These are phyloP conservation scores for Hexamita inflata DNA, from an alignment of 208 protist genomes.

Conservation along the genomic window DNA sequence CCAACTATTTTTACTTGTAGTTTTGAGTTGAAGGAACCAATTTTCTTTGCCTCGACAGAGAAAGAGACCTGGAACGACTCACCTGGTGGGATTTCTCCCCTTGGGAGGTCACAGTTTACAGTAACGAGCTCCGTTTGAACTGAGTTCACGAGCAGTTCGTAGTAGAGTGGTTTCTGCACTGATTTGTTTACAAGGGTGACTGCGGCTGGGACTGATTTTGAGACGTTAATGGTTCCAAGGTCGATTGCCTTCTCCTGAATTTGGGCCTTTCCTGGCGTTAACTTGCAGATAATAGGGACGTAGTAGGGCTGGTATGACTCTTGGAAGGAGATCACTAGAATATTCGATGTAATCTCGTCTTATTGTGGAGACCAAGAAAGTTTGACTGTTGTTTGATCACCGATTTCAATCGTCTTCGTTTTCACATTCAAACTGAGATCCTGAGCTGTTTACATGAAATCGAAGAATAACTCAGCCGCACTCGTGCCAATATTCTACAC, in stretches of 20 bases:
- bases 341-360: too few relatives aligned
- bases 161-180: background rate
- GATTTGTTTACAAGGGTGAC: conserved; percentile 4
- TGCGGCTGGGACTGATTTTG: background rate
- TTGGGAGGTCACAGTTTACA: background rate
- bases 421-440: background rate
- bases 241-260: conserved; percentile 15
- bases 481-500: too few relatives aligned
- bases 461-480: background rate
- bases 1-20: background rate
- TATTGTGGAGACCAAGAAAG: too few relatives aligned
- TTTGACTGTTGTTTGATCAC: background rate
- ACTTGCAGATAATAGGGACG: background rate
- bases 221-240: background rate
- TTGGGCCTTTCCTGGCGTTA: background rate
- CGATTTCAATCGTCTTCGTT: background rate
- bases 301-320: background rate
- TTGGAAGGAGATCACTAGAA: too few relatives aligned
- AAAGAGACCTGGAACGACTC: background rate
- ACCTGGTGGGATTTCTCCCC: background rate
- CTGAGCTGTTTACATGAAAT: background rate
- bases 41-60: background rate
- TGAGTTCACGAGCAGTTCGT: background rate
- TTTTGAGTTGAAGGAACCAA: background rate
- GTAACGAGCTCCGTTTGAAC: background rate